phyloP scores from a whole-genome alignment of 108 stramenopile species.

The Stephanodiscus minutulus region DNA sequence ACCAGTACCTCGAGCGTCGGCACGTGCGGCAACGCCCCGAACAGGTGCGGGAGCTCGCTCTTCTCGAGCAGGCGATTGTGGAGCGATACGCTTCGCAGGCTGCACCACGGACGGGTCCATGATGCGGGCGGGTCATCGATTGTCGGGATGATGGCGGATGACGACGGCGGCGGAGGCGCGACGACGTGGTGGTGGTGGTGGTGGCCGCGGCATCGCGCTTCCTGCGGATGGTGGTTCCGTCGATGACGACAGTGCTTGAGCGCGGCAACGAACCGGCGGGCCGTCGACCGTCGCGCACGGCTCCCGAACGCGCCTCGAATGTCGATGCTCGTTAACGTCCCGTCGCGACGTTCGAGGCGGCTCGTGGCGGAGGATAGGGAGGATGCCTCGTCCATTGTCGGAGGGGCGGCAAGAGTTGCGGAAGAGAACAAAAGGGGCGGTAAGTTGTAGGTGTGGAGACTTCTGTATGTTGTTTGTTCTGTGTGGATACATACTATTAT shows the following conservation, averaged over 20 bases:
- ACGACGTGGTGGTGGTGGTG: background rate
- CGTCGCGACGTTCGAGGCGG: slow-evolving; percentile 29
- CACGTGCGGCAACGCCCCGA: slow-evolving; percentile 14
- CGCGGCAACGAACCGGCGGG: too few relatives aligned
- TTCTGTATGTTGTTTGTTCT: too few relatives aligned
- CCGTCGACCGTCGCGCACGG: background rate
- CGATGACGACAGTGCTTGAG: too few relatives aligned
- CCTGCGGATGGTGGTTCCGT: too few relatives aligned
- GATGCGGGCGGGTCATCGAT: background rate
- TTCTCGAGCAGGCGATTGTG: slow-evolving; percentile 21
- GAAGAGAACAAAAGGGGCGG: too few relatives aligned
- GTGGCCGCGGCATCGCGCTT: too few relatives aligned
- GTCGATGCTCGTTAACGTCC: slow-evolving; percentile 5
- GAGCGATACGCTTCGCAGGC: slow-evolving; percentile 13
- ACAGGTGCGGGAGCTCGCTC: slow-evolving; percentile 10
- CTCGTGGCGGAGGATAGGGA: background rate
- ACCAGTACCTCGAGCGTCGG: slow-evolving; percentile 10
- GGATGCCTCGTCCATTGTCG: slow-evolving; percentile 23
- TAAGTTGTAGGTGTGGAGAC: too few relatives aligned
- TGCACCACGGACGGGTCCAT: too few relatives aligned
- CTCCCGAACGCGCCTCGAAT: too few relatives aligned
- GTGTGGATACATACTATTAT: too few relatives aligned
- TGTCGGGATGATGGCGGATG: too few relatives aligned
- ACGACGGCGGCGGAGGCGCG: background rate
- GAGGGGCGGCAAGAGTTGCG: too few relatives aligned